Evolutionary conservation across 345 rosid species (phyloP).

Genomic region (Barbarea vulgaris): DNA sequence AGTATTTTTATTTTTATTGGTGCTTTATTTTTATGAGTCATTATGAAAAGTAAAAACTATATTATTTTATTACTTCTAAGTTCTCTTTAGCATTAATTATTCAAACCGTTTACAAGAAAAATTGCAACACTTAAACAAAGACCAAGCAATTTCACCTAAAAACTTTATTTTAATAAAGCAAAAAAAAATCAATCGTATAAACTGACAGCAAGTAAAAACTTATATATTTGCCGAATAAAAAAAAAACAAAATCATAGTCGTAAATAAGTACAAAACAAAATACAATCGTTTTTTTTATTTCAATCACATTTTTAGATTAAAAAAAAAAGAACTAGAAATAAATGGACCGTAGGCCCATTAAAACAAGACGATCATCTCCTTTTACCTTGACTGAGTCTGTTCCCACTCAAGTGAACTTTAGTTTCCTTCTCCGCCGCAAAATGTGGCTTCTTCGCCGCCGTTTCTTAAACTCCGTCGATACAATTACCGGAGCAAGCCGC

Average conservation of each 20-base stretch:
- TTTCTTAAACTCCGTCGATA: background rate
- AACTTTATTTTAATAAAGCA: background rate
- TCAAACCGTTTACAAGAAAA: background rate
- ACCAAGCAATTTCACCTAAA: no score
- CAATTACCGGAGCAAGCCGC: conserved; percentile 4
- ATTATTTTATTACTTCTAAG: background rate
- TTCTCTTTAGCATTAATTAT: no score
- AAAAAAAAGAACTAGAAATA: background rate
- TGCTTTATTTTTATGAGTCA: background rate
- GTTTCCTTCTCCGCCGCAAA: conserved; percentile 18
- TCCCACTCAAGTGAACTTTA: background rate
- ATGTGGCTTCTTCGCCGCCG: conserved; percentile 38
- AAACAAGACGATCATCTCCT: background rate
- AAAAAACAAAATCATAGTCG: no score
- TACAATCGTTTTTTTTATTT: no score
- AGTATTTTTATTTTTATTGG: background rate
- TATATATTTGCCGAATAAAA: no score
- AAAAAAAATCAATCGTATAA: no score
- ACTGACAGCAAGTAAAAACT: no score
- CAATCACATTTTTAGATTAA: no score
- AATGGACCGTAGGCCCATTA: conserved; percentile 1
- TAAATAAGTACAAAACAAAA: no score
- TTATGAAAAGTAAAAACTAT: background rate
- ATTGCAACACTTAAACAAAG: background rate
- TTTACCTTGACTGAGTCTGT: background rate